phyloP scores from a whole-genome alignment of 176 grass and related monocot genomes.

The Ampelocalamus luodianensis region DNA sequence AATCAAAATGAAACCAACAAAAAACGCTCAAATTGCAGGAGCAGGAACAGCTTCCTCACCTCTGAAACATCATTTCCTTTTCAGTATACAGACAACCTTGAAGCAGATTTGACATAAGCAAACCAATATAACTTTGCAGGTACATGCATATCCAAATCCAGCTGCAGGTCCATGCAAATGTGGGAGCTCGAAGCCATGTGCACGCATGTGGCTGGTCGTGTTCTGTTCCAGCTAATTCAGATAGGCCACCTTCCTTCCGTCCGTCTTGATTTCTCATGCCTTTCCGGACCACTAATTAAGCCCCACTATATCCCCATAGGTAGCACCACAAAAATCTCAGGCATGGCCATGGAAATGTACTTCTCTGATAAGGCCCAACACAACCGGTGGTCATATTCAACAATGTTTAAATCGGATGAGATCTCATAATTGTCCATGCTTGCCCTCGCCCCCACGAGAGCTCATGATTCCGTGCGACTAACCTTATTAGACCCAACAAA shows the following conservation, averaged over 20 bases:
- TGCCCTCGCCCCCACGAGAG: conserved; percentile 27
- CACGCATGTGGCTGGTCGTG: conserved; percentile 52
- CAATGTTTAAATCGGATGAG: conserved; percentile 37
- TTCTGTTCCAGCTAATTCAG: conserved; percentile 49
- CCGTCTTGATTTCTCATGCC: conserved; percentile 34
- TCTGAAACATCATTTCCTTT: background rate
- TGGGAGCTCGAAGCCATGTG: conserved; percentile 51
- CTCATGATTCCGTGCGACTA: background rate
- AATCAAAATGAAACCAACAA: background rate
- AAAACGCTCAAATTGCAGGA: background rate
- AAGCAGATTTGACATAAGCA: conserved; percentile 24
- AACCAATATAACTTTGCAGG: conserved; percentile 14
- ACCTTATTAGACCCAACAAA: conserved; percentile 51
- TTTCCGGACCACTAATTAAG: conserved; percentile 32
- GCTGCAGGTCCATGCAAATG: conserved; percentile 28
- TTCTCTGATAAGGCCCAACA: conserved; percentile 44
- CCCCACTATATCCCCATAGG: conserved; percentile 31
- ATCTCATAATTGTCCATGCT: conserved; percentile 53
- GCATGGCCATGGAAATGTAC: conserved; percentile 45
- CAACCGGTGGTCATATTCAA: conserved; percentile 39
- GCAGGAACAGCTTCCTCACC: background rate
- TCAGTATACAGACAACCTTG: background rate
- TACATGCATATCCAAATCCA: conserved; percentile 42
- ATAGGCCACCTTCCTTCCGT: conserved; percentile 34
- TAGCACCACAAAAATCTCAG: conserved; percentile 41